Percentiles rank a stretch among this genome's conserved stretches.
Conservation (phyloP, 2,329 filamentous ascomycete genomes). For the Paramyrothecium roridum region DNA sequence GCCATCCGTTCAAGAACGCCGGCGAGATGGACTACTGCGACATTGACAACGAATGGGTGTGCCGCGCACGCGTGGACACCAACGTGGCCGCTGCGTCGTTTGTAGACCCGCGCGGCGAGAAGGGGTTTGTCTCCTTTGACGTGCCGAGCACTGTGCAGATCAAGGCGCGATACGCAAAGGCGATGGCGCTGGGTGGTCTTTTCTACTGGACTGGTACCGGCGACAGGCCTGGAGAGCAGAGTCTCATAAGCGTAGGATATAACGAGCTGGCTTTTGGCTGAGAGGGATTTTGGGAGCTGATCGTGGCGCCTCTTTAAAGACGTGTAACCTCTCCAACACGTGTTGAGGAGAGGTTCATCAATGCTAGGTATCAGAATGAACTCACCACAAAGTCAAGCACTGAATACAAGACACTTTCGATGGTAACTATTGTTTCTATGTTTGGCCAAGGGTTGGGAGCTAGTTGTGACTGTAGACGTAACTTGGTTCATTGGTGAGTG, state of each 20-base stretch:
- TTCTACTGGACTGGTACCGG: slow-evolving; percentile 69
- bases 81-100: slow-evolving; percentile 55
- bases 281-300: too few species aligned
- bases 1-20: slow-evolving; percentile 44
- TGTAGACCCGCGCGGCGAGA: slow-evolving; percentile 32
- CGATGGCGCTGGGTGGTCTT: slow-evolving; percentile 54
- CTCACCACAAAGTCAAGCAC: too few species aligned
- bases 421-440: too few species aligned
- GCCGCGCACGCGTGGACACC: slow-evolving; percentile 41
- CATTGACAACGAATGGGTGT: slow-evolving; percentile 49
- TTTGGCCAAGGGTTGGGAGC: too few species aligned
- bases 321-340: too few species aligned
- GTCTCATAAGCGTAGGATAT: slow-evolving; percentile 59
- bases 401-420: too few species aligned
- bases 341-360: too few species aligned
- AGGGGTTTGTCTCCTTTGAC: slow-evolving; percentile 63
- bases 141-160: slow-evolving; percentile 55
- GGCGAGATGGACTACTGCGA: slow-evolving; percentile 62
- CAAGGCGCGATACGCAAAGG: slow-evolving; percentile 59
- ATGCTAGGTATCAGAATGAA: too few species aligned
- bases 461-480: too few species aligned
- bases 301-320: too few species aligned
- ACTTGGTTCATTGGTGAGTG: too few species aligned
- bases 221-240: slow-evolving; percentile 50
- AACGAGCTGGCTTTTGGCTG: slow-evolving; percentile 35